These are phyloP conservation scores for Coemansia sp. DNA, from an alignment of 192 early-diverging fungal genomes.

Conservation along the genomic window DNA sequence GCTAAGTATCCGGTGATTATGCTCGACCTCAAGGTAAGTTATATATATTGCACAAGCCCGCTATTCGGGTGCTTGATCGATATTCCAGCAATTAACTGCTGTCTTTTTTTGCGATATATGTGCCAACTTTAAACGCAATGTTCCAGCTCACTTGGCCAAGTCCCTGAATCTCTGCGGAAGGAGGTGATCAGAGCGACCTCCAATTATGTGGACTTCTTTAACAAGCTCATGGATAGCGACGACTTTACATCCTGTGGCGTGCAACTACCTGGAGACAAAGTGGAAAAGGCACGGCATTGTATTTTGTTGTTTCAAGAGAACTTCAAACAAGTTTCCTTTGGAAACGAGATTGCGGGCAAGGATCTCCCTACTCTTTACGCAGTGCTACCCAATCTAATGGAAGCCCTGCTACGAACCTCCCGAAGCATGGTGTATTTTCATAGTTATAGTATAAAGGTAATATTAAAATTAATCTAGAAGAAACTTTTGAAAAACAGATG, in stretches of 20 bases:
- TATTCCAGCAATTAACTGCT: too few species aligned
- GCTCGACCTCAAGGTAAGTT: slow-evolving; percentile 12
- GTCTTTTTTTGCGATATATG: background rate
- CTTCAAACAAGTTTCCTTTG: background rate
- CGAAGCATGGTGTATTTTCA: too few species aligned
- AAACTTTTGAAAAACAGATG: too few species aligned
- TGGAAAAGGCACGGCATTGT: background rate
- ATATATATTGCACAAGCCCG: background rate
- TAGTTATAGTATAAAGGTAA: too few species aligned
- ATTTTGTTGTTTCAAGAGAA: background rate
- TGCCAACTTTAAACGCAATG: background rate
- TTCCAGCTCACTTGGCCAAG: background rate
- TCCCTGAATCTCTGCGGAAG: background rate
- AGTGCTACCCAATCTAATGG: slow-evolving; percentile 2
- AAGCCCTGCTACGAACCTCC: too few species aligned
- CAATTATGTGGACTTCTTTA: background rate
- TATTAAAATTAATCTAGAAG: too few species aligned
- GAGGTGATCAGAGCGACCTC: background rate
- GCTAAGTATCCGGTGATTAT: slow-evolving; percentile 6
- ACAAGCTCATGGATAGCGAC: too few species aligned
- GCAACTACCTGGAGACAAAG: too few species aligned
- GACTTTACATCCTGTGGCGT: too few species aligned
- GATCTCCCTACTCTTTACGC: background rate
- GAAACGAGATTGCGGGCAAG: background rate
- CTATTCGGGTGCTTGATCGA: too few species aligned